These are phyloP conservation scores for Hypomyces rosellus DNA, from an alignment of 2,329 filamentous ascomycete genomes.

Conservation along the genomic window DNA sequence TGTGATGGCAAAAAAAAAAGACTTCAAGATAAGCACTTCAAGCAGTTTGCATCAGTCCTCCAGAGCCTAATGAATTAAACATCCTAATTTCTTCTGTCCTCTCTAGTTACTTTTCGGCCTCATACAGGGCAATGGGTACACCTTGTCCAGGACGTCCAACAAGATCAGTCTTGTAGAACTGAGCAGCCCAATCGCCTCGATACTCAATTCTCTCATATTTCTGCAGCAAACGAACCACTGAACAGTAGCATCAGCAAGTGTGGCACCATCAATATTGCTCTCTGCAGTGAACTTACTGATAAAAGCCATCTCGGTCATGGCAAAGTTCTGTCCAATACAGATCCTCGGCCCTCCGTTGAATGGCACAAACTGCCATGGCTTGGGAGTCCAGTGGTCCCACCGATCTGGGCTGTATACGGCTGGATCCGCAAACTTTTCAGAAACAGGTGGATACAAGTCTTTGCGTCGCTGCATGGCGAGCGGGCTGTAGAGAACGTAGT, in stretches of 20 bases:
- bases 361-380: slow-evolving; percentile 65
- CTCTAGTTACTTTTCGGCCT: slow-evolving; percentile 14
- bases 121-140: slow-evolving; percentile 34
- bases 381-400: slow-evolving; percentile 58
- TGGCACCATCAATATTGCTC: too few species aligned
- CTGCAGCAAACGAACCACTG: slow-evolving; percentile 50
- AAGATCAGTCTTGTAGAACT: slow-evolving; percentile 38
- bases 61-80: too few species aligned
- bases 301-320: slow-evolving; percentile 61
- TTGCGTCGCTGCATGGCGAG: slow-evolving; percentile 66
- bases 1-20: too few species aligned
- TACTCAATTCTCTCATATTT: slow-evolving; percentile 51
- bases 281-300: slow-evolving; percentile 11
- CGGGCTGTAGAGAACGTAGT: slow-evolving; percentile 59
- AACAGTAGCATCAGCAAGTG: too few species aligned
- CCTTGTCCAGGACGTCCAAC: slow-evolving; percentile 38
- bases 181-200: slow-evolving; percentile 38
- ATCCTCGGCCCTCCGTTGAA: slow-evolving; percentile 71
- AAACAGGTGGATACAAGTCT: slow-evolving; percentile 52
- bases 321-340: slow-evolving; percentile 77
- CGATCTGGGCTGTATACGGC: slow-evolving; percentile 58
- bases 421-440: slow-evolving; percentile 39
- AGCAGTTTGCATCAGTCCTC: too few species aligned
- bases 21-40: too few species aligned
- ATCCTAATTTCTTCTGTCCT: too few species aligned